Evolutionary conservation across 140 eudicot species (phyloP), one percentile per base, ranked within the genome.

Genomic region (Ambrosia hybrid): DNA sequence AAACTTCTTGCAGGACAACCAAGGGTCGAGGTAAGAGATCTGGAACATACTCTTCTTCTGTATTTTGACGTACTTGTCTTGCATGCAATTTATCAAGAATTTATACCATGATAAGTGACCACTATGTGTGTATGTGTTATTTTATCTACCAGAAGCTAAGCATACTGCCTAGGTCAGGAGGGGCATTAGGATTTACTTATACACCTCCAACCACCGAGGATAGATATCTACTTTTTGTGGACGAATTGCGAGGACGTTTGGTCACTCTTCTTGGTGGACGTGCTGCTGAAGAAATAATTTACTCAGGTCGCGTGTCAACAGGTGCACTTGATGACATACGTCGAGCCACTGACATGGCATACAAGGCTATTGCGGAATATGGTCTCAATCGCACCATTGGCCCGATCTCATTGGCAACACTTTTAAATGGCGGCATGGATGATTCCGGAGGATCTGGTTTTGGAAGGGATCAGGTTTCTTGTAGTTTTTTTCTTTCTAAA

Each of bases 191-290:
- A 26, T 94, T 94, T 78, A 90, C 99, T 3, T 94, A 94, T 82
- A 90, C 80, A 51, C 99, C 99, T 76, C 99, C 99, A 58, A 88
- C 97, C 64, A 81, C 73, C 39, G 99, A 94, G 84, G 97, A 94
- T 76, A 86, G 99, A 78, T 94, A 94, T 71, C 71, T 94, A 82
- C 97, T 94, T 59, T 94, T 94, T 72, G 84, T 90, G 58, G 97
- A 94, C 17, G 97, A 94, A 74, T 59, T 94, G 67, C 89, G 97
- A 51, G 99, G 99, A 43, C 89, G 99, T 37, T 79, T 94, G 82
- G 97, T 94, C 56, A 94, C 99, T 43, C 99, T 94, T 79, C 97
- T 94, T 10, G 99, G 99, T 1, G 99, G 99, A n/a, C 99, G 99
- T 68, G 99, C 99, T 57, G 99, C 97, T 3, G 99, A 94, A 77